Conservation (phyloP, 2,329 filamentous ascomycete species). For the Cladosporium sp. region DNA sequence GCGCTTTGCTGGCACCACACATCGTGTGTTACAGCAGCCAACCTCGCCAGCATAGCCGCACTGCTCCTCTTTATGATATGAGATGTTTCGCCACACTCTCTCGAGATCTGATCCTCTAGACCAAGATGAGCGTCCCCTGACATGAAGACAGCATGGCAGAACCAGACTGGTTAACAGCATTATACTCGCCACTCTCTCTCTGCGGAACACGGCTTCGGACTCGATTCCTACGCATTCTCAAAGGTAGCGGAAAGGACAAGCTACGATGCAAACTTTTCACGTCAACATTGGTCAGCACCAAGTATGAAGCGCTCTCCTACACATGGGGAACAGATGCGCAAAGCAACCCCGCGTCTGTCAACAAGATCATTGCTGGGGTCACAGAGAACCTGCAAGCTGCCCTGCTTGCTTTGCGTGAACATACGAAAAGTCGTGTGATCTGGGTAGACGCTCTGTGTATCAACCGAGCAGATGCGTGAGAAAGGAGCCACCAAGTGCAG, state of each 20-base stretch:
- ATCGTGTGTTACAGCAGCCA: too few relatives aligned
- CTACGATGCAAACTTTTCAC: background rate
- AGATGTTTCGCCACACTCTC: too few relatives aligned
- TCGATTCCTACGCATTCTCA: background rate
- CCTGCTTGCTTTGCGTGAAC: background rate
- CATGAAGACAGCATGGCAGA: background rate
- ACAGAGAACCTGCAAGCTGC: background rate
- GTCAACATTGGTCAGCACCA: background rate
- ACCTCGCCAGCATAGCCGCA: too few relatives aligned
- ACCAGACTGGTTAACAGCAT: background rate
- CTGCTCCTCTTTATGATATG: too few relatives aligned
- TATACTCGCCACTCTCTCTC: background rate
- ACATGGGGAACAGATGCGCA: background rate
- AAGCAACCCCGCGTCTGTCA: background rate
- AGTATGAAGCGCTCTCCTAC: conserved; percentile 1
- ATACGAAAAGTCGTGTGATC: background rate
- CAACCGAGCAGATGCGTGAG: conserved; percentile 1
- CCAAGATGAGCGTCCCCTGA: too few relatives aligned
- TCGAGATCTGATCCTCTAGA: too few relatives aligned
- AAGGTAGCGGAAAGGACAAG: background rate
- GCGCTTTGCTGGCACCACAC: too few relatives aligned
- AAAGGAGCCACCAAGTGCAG: conserved; percentile 5
- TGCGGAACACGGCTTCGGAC: background rate
- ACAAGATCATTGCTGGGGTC: background rate
- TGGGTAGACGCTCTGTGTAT: conserved; percentile 14